These are phyloP conservation scores for Umbelopsis sp. DNA, from an alignment of 192 early-diverging fungal species.

Conservation along the genomic window DNA sequence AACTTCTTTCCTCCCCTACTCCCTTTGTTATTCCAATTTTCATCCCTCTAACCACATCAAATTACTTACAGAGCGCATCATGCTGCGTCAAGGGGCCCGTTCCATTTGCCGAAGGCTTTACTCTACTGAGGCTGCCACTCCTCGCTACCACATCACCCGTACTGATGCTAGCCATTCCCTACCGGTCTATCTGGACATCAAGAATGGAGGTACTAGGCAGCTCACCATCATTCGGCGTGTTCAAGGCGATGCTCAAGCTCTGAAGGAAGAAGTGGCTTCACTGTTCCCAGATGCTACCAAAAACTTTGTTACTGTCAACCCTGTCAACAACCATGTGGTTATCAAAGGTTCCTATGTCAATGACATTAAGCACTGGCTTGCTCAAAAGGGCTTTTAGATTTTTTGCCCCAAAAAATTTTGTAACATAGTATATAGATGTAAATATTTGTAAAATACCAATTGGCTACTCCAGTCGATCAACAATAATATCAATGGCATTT, in stretches of 20 bases:
- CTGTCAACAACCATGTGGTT: slow-evolving; percentile 52
- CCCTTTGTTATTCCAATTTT: neutral
- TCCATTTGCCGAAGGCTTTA: slow-evolving; percentile 26
- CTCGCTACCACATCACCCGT: slow-evolving; percentile 65
- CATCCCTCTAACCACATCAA: neutral
- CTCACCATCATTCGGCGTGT: slow-evolving; percentile 73
- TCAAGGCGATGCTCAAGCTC: slow-evolving; percentile 64
- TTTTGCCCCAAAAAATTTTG: neutral
- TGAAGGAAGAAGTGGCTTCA: slow-evolving; percentile 31
- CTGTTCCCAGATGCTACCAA: slow-evolving; percentile 37
- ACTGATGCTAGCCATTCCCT: slow-evolving; percentile 59
- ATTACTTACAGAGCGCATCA: neutral
- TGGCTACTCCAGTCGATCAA: neutral
- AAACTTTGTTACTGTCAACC: slow-evolving; percentile 39
- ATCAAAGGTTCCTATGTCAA: slow-evolving; percentile 56
- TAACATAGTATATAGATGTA: neutral
- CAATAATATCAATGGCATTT: neutral
- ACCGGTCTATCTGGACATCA: slow-evolving; percentile 73
- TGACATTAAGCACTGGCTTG: slow-evolving; percentile 59
- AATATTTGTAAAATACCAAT: neutral
- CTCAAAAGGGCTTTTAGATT: slow-evolving; percentile 54
- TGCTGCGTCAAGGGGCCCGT: slow-evolving; percentile 1
- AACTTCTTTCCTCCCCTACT: neutral
- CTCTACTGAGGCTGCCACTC: slow-evolving; percentile 24
- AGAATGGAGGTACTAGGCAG: slow-evolving; percentile 64